Evolutionary conservation across 345 rosid species (phyloP).

Genomic region (Syzygium jambos): DNA sequence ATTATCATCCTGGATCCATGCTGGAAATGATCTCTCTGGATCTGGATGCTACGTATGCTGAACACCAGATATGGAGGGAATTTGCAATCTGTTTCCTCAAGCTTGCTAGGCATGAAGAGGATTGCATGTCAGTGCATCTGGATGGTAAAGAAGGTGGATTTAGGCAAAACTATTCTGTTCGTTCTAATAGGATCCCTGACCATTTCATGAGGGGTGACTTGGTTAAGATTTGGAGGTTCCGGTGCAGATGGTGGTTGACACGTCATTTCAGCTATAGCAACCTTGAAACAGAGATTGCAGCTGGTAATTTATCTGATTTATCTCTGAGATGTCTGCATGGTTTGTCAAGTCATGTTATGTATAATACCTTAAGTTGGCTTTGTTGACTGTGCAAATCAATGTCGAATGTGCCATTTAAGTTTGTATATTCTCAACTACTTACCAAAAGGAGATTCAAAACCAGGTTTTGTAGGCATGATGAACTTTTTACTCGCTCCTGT

Average conservation of each 20-base stretch:
- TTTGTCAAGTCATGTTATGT: neutral
- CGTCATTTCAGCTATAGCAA: constrained; percentile 51
- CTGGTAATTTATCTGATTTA: constrained; percentile 17
- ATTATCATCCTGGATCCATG: constrained; percentile 38
- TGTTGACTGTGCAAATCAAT: neutral
- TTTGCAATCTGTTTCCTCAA: constrained; percentile 55
- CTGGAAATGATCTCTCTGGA: constrained; percentile 80
- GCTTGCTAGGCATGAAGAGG: constrained; percentile 46
- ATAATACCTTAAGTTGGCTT: neutral
- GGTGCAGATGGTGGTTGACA: constrained; percentile 60
- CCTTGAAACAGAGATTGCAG: constrained; percentile 35
- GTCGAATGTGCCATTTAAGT: neutral
- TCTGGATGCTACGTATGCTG: constrained; percentile 53
- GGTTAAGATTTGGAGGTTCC: constrained; percentile 40
- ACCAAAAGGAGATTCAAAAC: neutral
- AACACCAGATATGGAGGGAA: constrained; percentile 50
- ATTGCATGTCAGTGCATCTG: constrained; percentile 42
- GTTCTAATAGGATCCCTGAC: constrained; percentile 28
- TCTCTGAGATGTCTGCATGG: neutral
- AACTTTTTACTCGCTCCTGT: neutral
- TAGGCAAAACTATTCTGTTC: constrained; percentile 12
- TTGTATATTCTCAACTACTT: neutral
- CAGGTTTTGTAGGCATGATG: neutral
- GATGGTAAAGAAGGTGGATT: constrained; percentile 21
- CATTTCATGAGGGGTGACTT: constrained; percentile 22